Evolutionary conservation across 768 basidiomycete species (phyloP).

Genomic region (Leccinum uliginosum): DNA sequence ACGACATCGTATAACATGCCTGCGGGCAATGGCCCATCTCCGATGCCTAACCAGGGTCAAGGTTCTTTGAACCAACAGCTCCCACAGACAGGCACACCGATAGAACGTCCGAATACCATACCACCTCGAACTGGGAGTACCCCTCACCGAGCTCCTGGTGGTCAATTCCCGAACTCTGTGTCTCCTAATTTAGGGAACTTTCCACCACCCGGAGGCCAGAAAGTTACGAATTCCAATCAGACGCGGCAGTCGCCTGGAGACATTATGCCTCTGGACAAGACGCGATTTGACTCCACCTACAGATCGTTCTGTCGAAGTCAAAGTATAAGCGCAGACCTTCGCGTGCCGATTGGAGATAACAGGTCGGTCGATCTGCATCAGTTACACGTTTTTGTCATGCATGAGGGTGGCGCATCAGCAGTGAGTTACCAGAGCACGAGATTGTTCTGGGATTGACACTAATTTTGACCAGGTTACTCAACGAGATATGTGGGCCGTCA

Average conservation of each 20-base stretch:
- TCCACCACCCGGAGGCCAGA: constrained; percentile 19
- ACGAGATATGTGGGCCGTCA: constrained; percentile 58
- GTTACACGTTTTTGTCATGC: constrained; percentile 57
- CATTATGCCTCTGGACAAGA: constrained; percentile 43
- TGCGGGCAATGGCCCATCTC: constrained; percentile 12
- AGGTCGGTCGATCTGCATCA: constrained; percentile 55
- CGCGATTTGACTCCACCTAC: constrained; percentile 49
- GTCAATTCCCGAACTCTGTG: constrained; percentile 30
- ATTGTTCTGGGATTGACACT: constrained; percentile 7
- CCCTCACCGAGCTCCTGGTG: constrained; percentile 33
- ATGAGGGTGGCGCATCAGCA: constrained; percentile 47
- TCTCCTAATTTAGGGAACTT: constrained; percentile 33
- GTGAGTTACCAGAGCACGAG: constrained; percentile 32
- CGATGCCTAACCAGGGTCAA: constrained; percentile 20
- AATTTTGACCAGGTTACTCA: constrained; percentile 41
- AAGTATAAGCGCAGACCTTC: constrained; percentile 36
- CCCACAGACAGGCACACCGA: constrained; percentile 29
- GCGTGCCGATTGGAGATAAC: constrained; percentile 46
- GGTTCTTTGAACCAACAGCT: constrained; percentile 25
- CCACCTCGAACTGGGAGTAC: constrained; percentile 38
- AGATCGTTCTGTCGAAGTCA: constrained; percentile 44
- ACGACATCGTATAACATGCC: constrained; percentile 20
- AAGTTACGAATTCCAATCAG: constrained; percentile 19
- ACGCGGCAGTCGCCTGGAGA: constrained; percentile 4
- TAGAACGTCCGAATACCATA: constrained; percentile 26